Evolutionary conservation across 2,329 filamentous ascomycete species (phyloP), one percentile per base, ranked within the genome.

Genomic region (Aspergillus oerlinghausenensis): DNA sequence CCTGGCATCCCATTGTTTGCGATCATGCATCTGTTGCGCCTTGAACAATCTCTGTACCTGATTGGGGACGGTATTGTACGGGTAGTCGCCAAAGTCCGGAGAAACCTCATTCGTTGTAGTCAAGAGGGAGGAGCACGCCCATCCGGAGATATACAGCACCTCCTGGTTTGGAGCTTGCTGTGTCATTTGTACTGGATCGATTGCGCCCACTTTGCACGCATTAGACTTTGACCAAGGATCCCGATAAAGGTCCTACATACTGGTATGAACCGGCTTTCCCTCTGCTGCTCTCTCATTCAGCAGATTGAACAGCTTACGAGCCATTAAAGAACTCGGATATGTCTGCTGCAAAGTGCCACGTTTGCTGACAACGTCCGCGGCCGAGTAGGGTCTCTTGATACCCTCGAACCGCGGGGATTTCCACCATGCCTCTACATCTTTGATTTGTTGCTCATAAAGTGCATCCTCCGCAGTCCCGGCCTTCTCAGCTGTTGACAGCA

Each of bases 141-240:
- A 99, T 60, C 94, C 94, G 0, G 92, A 97, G 61, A 99, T 82
- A 76, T 99, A 99, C 49, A 99, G 83, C 19, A 97, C 89, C 73
- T 99, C 93, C 73, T 97, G 94, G 77, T 97, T 90, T 5, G 90
- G 85, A 17, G 94, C 94, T 79, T 97, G 94, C 75, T 99, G 94
- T 50, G 94, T 96, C 94, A 99, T 97, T 78, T 99, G 94, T 10
- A 97, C 87, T n/a, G 94, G 94, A 71, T 99, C 94, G 75, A 99
- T 95, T 58, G 92, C 94, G 65, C 94, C 94, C 89, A 99, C 90
- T 93, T 52, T 45, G 21, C 43, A n/a, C 23, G 42, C n/a, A 57
- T 67, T 55, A 66, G 61, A 23, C 42, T 50, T 21, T 19, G 17
- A 26, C 9, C 6, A 50, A 21, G 28, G 26, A 35, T 7, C 43